phyloP scores from a whole-genome alignment of 495 filamentous ascomycete species.

The Lasiosphaeria miniovina region DNA sequence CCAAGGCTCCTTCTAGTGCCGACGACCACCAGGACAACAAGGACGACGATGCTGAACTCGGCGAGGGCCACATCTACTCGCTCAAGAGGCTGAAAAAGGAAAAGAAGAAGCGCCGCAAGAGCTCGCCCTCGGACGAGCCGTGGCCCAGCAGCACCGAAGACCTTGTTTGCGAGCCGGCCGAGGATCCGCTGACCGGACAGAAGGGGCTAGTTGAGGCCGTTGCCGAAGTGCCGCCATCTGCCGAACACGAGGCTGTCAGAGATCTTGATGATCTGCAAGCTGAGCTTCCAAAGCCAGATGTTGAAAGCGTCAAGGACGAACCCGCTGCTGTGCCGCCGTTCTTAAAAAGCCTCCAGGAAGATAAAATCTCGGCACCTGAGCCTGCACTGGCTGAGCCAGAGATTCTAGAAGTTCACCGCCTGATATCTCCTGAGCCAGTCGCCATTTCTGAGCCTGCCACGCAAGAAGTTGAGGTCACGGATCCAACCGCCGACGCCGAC shows the following conservation, averaged over 20 bases:
- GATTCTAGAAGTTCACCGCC: no score
- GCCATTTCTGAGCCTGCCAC: no score
- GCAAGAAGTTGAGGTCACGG: no score
- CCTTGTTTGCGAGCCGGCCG: neutral
- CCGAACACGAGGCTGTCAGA: neutral
- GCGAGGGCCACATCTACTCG: slow-evolving; percentile 14
- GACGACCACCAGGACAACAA: neutral
- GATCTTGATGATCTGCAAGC: neutral
- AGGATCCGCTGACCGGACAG: neutral
- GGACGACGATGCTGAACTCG: slow-evolving; percentile 6
- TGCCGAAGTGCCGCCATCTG: neutral
- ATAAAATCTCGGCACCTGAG: neutral
- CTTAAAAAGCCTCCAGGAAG: neutral
- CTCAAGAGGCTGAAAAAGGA: slow-evolving; percentile 30
- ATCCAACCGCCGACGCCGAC: neutral
- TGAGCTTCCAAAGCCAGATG: neutral
- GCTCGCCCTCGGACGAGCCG: slow-evolving; percentile 14
- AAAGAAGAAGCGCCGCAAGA: slow-evolving; percentile 26
- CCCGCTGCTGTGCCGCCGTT: neutral
- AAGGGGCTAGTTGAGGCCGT: neutral
- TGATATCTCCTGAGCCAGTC: no score
- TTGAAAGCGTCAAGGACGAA: neutral
- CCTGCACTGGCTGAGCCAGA: neutral
- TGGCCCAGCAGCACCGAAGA: slow-evolving; percentile 22
- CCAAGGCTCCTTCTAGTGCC: neutral